Base-by-base conservation (phyloP, 352 stramenopile species). In the Achlya hypogyna region DNA sequence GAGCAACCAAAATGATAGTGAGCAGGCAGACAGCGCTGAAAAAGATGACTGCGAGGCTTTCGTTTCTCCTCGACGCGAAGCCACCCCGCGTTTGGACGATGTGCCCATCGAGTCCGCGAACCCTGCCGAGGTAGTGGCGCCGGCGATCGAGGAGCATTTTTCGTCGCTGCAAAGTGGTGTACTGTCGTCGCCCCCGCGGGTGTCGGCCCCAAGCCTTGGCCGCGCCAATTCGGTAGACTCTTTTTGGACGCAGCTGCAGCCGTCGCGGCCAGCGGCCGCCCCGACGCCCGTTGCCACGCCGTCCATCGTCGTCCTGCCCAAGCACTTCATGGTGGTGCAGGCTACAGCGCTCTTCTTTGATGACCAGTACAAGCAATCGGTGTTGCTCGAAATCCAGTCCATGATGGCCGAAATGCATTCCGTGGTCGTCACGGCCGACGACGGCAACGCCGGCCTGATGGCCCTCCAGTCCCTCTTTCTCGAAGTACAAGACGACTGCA, bases 401-500 rank as follows among this genome's bases (percentile, higher is more conserved):
- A 10, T 42, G 4, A 58, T 67, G 23, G 14, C 28, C 12, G 14
- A 34, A 3, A 34, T 58, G 28, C 42, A 54, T 18, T 14, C 22
- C 14, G 60, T 67, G 14, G 8, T 25, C 2, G 14, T 67, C 3
- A 60, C 52, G 4, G 27, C 1, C 31, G 35, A 52, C n/a, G 60
- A 54, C 27, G 49, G 10, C 12, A 35, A 10, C 2, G 31, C 25
- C 10, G n/a, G 18, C 18, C 18, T 34, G 10, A 28, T 67, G 31
- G 60, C 60, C 1, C 31, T 67, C 6, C 60, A 67, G 12, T 58
- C 60, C 0, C n/a, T 67, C 4, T 67, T 59, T 29, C 38, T 67
- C 18, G 60, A 67, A 14, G n/a, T 67, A 8, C 60, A 58, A 58
- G 60, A 67, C 42, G 51, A 67, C 14, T 67, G 60, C 43, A 42